Evolutionary conservation across 345 rosid genomes (phyloP), one percentile per base, ranked within the genome.

Genomic region (Ceriops tagal): DNA sequence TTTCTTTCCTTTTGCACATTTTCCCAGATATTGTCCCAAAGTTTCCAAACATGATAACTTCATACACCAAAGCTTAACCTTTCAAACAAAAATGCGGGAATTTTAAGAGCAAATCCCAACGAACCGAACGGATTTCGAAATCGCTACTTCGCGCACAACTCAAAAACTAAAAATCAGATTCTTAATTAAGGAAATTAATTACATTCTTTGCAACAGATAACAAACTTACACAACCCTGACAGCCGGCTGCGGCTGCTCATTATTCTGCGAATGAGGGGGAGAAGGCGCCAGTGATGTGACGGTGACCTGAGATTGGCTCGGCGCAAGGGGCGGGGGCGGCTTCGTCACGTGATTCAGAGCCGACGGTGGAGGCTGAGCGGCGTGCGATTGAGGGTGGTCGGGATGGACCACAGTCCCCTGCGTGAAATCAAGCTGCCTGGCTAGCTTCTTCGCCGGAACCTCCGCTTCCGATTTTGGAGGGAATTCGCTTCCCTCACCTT

Each of bases 351-450:
- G 57, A 55, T 71, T 57, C 70, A 53, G 63, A 5, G 30, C 32
- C n/a, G 30, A 30, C 22, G 57, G 18, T 49, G 26, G 73, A 32
- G 68, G 69, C 70, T 55, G 59, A 66, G 80, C 70, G 71, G 70
- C 74, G 4, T 78, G 83, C 58, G 66, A 65, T 70, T 75, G 78
- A 53, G 86, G 89, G 52, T 87, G 88, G 64, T 88, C 88, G 22
- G 88, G 92, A 32, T 84, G 67, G 47, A 61, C 82, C 68, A 68
- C 80, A 67, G 73, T 76, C 13, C 75, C 79, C 37, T 77, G 85
- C 52, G 97, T 88, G 83, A 95, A 95, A 88, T 92, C 96, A 62
- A 95, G 96, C 80, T 95, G 99, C 85, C 98, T 72, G 1, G 93
- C 99, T 8, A 88, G 89, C 82, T 82, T 89, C 89, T 83, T 89